Evolutionary conservation across 768 basidiomycete species (phyloP).

Genomic region (Russula sp.): DNA sequence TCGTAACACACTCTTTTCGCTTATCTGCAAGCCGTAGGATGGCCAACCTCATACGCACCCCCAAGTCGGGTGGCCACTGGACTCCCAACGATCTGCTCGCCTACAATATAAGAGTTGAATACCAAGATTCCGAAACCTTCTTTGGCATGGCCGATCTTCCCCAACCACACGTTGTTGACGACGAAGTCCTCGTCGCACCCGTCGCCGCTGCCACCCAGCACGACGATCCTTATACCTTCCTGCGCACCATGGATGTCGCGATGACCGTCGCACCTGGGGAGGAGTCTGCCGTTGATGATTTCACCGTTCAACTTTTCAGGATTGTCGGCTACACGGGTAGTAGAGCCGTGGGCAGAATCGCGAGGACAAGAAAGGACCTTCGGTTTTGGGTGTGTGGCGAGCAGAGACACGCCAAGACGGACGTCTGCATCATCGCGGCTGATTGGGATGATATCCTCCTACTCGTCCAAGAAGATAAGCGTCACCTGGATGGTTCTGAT

Average conservation of each 20-base stretch:
- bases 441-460: not conserved
- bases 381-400: not conserved
- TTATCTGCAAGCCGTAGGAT: no score
- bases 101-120: not conserved
- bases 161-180: not conserved
- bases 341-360: no score
- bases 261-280: not conserved
- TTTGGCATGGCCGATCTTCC: not conserved
- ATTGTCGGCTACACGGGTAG: not conserved
- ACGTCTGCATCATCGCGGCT: not conserved
- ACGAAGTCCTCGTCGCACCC: not conserved
- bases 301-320: not conserved
- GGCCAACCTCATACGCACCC: constrained; percentile 1
- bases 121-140: not conserved
- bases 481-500: not conserved
- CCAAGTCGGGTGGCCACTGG: constrained; percentile 8
- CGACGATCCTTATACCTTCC: not conserved
- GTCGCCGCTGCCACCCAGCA: not conserved
- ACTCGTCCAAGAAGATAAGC: not conserved
- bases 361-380: no score
- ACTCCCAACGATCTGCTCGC: not conserved
- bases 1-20: no score
- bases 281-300: constrained; percentile 5
- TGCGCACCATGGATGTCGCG: not conserved
- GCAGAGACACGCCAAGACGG: not conserved